Evolutionary conservation across 495 filamentous ascomycete genomes (phyloP), one percentile per base, ranked within the genome.

Genomic region (Paragyromitra xinjiangensis): DNA sequence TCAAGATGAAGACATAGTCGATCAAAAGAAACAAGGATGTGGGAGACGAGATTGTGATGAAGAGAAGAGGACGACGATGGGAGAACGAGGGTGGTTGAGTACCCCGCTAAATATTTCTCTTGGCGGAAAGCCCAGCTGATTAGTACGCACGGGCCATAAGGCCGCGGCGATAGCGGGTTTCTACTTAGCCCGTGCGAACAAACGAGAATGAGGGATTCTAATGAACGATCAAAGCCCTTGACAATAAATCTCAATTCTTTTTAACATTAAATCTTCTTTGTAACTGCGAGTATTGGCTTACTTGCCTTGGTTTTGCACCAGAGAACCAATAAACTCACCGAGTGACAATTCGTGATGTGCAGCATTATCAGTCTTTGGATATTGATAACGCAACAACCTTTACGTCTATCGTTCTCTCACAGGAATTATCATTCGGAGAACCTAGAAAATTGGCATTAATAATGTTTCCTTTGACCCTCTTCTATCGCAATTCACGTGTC

Each of bases 271-370:
- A 12, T 19, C 50, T 19, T 53, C 50, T 53, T 22, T 8, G 50
- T 7, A 9, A 6, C 50, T n/a, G n/a, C 1, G 7, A n/a, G 0
- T 11, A 12, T 48, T 3, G 44, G 11, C 44, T 48, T 12, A 12
- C 16, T 9, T 24, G 1, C 7, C 3, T 19, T 53, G 7, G n/a
- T n/a, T 53, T 8, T 22, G 50, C 50, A 6, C 0, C 1, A 19
- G 8, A 14, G 12, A 56, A 29, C 5, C 19, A 26, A 56, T 3
- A 56, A 29, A 11, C 6, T 12, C 26, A 29, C 42, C 69, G 69
- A 71, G 69, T 71, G 69, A 71, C 19, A n/a, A 0, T 16, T 19
- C 34, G 22, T 71, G 69, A 51, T 40, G 58, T 12, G 1, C 12
- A 34, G 3, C 14, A 19, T 34, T 19, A 24, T 16, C 14, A 1